Evolutionary conservation across 192 early-diverging fungal genomes (phyloP), one percentile per base, ranked within the genome.

Genomic region (Mortierella antarctica): DNA sequence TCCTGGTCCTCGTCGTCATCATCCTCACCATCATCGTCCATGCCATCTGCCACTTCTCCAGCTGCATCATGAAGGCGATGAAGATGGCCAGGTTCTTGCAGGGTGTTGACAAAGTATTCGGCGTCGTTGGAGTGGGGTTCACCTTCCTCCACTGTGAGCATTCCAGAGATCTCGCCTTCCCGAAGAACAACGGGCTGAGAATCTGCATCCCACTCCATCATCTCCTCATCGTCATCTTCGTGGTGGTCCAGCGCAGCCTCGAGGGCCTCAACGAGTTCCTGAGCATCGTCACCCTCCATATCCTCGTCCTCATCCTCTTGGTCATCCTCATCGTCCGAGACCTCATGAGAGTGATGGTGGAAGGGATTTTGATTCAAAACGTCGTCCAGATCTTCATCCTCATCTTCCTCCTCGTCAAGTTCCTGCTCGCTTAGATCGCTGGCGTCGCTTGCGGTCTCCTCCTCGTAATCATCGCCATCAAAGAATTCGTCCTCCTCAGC

Each of bases 401-500:
- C 86, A 39, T 89, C 91, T 42, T 86, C 87, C 3, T 89, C 88
- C 7, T 83, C 89, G 3, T 62, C 83, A 14, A 84, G 82, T 13
- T 84, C 87, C 23, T 84, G 86, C 62, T 87, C 83, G 60, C 84
- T 87, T n/a, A 86, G 62, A 65, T 92, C 90, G 31, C 88, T 89
- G 41, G 86, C 58, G 64, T 92, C 91, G 51, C 88, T 89, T 40
- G 86, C 88, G 49, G 79, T 87, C 39, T 92, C 95, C 54, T 92
- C 92, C 12, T 93, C 92, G 40, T 86, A 94, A 13, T 88, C 90
- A 7, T 86, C 92, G 51, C 91, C 88, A 18, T 90, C 91, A 72
- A 88, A 92, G 5, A 82, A 86, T 57, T 93, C 94, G 51, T 88
- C 93, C 8, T 90, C 91, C 13, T 86, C 92, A 3, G 46, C 61